Conservation (phyloP, 2,329 filamentous ascomycete species). For the Allantophomopsis lycopodina region DNA sequence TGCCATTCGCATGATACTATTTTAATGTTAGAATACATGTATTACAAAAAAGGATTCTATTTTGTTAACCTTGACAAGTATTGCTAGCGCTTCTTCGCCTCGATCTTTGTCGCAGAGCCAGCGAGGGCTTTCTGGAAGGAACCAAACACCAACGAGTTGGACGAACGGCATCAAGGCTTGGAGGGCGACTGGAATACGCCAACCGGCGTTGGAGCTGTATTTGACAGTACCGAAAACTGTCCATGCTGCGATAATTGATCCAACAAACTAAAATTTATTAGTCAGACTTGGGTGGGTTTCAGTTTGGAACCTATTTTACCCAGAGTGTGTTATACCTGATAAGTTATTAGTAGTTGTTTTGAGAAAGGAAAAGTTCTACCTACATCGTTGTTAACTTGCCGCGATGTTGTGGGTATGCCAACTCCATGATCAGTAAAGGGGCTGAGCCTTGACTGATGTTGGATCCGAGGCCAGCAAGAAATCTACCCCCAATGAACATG, state of each 20-base stretch:
- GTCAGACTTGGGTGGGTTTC: slow-evolving; percentile 23
- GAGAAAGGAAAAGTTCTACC: background rate
- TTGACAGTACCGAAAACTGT: slow-evolving; percentile 4
- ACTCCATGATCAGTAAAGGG: slow-evolving; percentile 22
- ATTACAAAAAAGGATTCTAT: background rate
- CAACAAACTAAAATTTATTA: slow-evolving; percentile 22
- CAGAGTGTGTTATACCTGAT: slow-evolving; percentile 1
- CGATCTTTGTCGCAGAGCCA: slow-evolving; percentile 20
- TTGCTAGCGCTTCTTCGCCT: slow-evolving; percentile 15
- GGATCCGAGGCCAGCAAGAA: slow-evolving; percentile 15
- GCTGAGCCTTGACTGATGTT: slow-evolving; percentile 4
- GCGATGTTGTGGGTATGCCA: slow-evolving; percentile 29
- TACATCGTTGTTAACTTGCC: slow-evolving; percentile 17
- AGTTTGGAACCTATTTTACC: slow-evolving; percentile 8
- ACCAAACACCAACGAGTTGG: slow-evolving; percentile 12
- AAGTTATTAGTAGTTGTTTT: slow-evolving; percentile 1
- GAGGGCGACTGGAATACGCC: slow-evolving; percentile 3
- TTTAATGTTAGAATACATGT: slow-evolving; percentile 3
- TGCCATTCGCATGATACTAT: slow-evolving; percentile 20
- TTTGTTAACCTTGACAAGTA: slow-evolving; percentile 9
- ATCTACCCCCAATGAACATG: slow-evolving; percentile 16
- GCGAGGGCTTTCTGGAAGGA: slow-evolving; percentile 19
- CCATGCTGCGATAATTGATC: slow-evolving; percentile 26
- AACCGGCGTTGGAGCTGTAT: slow-evolving; percentile 2
- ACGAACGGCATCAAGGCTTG: slow-evolving; percentile 4